Conservation (phyloP, 2,329 filamentous ascomycete genomes). For the Rutstroemia sp. region DNA sequence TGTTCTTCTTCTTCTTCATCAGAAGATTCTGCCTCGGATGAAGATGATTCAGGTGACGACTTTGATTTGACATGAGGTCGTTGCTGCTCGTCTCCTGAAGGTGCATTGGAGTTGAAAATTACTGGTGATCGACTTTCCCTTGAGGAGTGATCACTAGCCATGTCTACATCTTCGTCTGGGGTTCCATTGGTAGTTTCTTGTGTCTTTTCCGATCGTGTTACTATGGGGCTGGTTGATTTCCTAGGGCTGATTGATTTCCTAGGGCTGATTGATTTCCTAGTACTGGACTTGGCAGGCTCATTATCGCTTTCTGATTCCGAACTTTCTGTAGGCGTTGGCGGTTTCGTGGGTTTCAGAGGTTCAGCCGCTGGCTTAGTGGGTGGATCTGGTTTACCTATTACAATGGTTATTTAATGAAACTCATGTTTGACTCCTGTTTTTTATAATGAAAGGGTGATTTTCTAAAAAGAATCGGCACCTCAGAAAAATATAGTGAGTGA, state of each 20-base stretch:
- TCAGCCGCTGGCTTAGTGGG: not conserved
- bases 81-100: slow-evolving; percentile 3
- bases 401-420: not conserved
- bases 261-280: not conserved
- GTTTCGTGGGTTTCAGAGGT: not conserved
- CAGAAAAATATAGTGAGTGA: not conserved
- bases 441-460: not conserved
- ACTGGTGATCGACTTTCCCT: slow-evolving; percentile 27
- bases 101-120: slow-evolving; percentile 13
- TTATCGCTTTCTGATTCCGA: not conserved
- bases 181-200: not conserved
- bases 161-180: slow-evolving; percentile 11
- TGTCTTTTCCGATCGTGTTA: not conserved
- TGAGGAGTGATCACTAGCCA: slow-evolving; percentile 17
- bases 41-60: not conserved
- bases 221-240: not conserved
- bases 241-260: not conserved
- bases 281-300: not conserved
- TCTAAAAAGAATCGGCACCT: too few species aligned
- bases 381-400: not conserved
- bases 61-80: not conserved
- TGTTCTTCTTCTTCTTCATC: slow-evolving; percentile 1
- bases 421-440: not conserved
- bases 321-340: not conserved
- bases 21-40: not conserved